Percentiles rank a stretch among this genome's conserved stretches.
Evolutionary conservation across 768 basidiomycete species (phyloP).

Genomic region (Tylopilus felleus): DNA sequence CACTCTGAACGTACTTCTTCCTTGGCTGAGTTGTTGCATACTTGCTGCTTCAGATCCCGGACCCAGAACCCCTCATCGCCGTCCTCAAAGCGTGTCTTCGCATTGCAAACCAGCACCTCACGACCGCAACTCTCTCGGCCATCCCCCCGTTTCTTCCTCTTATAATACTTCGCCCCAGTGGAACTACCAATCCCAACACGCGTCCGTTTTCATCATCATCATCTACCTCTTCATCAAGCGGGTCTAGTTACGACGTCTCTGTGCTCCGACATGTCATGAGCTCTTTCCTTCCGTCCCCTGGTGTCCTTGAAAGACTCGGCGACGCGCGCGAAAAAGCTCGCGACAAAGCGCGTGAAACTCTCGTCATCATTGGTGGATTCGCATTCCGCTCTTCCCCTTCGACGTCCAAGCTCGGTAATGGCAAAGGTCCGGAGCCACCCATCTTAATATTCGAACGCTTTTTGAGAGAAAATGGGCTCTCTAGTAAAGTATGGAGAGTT

Average conservation of each 20-base stretch:
- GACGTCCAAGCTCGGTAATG: slow-evolving; percentile 43
- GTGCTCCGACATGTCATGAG: slow-evolving; percentile 64
- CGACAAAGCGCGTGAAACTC: slow-evolving; percentile 68
- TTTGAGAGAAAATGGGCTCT: slow-evolving; percentile 67
- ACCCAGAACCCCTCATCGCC: slow-evolving; percentile 66
- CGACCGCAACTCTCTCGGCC: slow-evolving; percentile 69
- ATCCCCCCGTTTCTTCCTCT: slow-evolving; percentile 65
- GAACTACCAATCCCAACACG: slow-evolving; percentile 23
- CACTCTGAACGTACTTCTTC: slow-evolving; percentile 5
- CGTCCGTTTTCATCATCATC: slow-evolving; percentile 50
- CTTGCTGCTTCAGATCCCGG: slow-evolving; percentile 52
- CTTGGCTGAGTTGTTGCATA: slow-evolving; percentile 12
- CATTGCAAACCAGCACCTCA: slow-evolving; percentile 78
- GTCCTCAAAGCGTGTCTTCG: slow-evolving; percentile 73
- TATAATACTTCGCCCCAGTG: slow-evolving; percentile 44
- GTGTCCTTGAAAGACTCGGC: slow-evolving; percentile 78
- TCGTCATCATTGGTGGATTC: slow-evolving; percentile 72
- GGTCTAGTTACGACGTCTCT: slow-evolving; percentile 47
- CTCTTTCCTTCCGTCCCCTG: slow-evolving; percentile 71
- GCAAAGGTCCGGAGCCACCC: slow-evolving; percentile 69
- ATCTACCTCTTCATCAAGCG: slow-evolving; percentile 45
- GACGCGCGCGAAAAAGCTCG: slow-evolving; percentile 70
- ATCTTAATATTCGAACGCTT: slow-evolving; percentile 66
- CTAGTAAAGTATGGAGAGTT: slow-evolving; percentile 82
- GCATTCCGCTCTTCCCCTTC: slow-evolving; percentile 58